Evolutionary conservation across 768 basidiomycete species (phyloP).

Genomic region (Tubosaeta sp.): DNA sequence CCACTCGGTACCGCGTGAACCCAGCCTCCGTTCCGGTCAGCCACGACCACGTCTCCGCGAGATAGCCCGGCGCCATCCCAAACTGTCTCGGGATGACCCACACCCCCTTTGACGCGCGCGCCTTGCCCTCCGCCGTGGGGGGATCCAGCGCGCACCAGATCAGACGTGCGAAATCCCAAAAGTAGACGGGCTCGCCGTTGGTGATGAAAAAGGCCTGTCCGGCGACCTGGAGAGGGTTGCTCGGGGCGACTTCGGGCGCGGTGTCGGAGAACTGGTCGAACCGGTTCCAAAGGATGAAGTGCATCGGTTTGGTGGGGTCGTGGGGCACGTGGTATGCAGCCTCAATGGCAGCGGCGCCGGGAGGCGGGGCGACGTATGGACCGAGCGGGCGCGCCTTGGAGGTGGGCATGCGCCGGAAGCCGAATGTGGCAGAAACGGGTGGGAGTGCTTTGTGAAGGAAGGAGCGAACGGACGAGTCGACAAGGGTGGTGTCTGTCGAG

Average conservation of each 20-base stretch:
- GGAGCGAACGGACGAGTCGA: conserved; percentile 39
- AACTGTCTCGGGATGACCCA: conserved; percentile 56
- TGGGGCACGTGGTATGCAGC: conserved; percentile 50
- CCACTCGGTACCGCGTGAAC: conserved; percentile 83
- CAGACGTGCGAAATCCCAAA: conserved; percentile 88
- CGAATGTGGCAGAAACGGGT: conserved; percentile 58
- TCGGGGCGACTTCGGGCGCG: conserved; percentile 47
- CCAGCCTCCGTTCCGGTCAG: conserved; percentile 74
- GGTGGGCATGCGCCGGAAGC: conserved; percentile 67
- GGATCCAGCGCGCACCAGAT: conserved; percentile 73
- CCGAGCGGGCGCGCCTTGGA: conserved; percentile 78
- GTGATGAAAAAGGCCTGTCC: conserved; percentile 96
- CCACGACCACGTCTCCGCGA: conserved; percentile 72
- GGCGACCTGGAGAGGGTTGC: conserved; percentile 71
- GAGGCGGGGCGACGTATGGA: conserved; percentile 65
- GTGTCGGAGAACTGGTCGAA: conserved; percentile 75
- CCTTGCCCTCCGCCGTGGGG: conserved; percentile 40
- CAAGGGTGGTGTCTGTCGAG: conserved; percentile 32
- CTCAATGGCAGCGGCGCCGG: conserved; percentile 53
- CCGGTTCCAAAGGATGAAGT: conserved; percentile 65
- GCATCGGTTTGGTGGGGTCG: conserved; percentile 33
- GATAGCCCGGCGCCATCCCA: conserved; percentile 66
- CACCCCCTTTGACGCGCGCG: conserved; percentile 33
- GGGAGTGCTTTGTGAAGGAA: conserved; percentile 52
- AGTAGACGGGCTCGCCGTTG: conserved; percentile 92